Conservation (phyloP, 2,329 filamentous ascomycete species). For the Scytalidium lignicola region DNA sequence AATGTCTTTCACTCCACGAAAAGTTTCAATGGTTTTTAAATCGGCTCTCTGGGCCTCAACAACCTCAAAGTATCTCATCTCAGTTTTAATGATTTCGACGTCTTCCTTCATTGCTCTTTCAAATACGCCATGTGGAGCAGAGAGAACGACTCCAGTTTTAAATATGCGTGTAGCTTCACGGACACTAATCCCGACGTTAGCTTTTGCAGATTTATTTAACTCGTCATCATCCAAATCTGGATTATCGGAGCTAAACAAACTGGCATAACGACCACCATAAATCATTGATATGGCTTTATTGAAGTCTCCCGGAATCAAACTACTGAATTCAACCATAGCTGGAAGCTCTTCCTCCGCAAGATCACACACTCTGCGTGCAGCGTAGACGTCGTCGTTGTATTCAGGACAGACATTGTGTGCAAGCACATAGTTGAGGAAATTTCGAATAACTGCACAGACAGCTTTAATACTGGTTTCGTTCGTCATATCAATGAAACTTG, state of each 20-base stretch:
- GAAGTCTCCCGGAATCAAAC: slow-evolving; percentile 68
- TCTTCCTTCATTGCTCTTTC: slow-evolving; percentile 23
- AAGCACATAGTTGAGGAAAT: slow-evolving; percentile 84
- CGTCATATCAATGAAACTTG: slow-evolving; percentile 51
- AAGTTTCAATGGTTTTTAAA: slow-evolving; percentile 34
- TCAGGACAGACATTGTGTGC: slow-evolving; percentile 85
- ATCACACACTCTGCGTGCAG: slow-evolving; percentile 62
- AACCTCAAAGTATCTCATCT: slow-evolving; percentile 58
- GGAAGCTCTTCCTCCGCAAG: slow-evolving; percentile 63
- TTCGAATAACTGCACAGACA: slow-evolving; percentile 65
- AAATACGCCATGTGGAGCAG: slow-evolving; percentile 28
- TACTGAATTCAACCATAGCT: slow-evolving; percentile 45
- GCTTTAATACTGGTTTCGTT: slow-evolving; percentile 46
- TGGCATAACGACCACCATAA: slow-evolving; percentile 46
- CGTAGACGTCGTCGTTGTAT: slow-evolving; percentile 60
- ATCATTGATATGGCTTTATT: slow-evolving; percentile 69
- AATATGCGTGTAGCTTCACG: slow-evolving; percentile 38
- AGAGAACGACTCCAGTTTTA: slow-evolving; percentile 38
- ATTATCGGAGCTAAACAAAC: slow-evolving; percentile 7
- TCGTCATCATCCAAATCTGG: slow-evolving; percentile 20
- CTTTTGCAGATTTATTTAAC: slow-evolving; percentile 20
- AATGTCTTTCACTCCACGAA: slow-evolving; percentile 37
- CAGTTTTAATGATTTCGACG: slow-evolving; percentile 39
- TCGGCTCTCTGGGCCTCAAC: slow-evolving; percentile 42
- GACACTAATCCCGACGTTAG: slow-evolving; percentile 21